phyloP scores from a whole-genome alignment of 192 early-diverging fungal genomes.

The Podila verticillata region DNA sequence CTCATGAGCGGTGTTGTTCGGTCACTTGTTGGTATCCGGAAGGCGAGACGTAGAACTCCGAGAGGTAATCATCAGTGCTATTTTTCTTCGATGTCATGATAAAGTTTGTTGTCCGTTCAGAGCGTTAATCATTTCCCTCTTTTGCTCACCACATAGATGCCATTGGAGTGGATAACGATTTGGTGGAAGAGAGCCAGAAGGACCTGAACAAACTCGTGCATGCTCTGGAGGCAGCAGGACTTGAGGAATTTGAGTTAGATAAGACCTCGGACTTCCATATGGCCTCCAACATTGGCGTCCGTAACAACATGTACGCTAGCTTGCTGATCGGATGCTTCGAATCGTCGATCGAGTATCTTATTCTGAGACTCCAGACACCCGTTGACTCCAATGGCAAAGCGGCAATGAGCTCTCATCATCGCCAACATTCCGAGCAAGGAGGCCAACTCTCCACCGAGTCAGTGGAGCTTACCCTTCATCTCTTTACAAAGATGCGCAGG shows the following conservation, averaged over 20 bases:
- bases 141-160: neutral
- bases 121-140: neutral
- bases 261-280: slow-evolving; percentile 71
- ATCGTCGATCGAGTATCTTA: slow-evolving; percentile 53
- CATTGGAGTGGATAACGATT: slow-evolving; percentile 12
- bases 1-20: slow-evolving; percentile 50
- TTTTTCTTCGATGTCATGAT: neutral
- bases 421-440: neutral
- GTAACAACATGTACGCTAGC: slow-evolving; percentile 62
- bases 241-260: slow-evolving; percentile 76
- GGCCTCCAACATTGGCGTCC: slow-evolving; percentile 56
- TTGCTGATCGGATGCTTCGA: slow-evolving; percentile 70
- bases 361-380: slow-evolving; percentile 13
- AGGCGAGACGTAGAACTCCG: slow-evolving; percentile 10
- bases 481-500: slow-evolving; percentile 58
- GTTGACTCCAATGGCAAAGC: slow-evolving; percentile 14
- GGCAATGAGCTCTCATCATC: neutral
- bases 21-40: slow-evolving; percentile 25
- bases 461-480: slow-evolving; percentile 47
- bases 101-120: neutral
- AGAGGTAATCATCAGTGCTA: slow-evolving; percentile 2
- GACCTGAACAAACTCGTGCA: slow-evolving; percentile 43
- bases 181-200: slow-evolving; percentile 26
- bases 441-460: slow-evolving; percentile 17
- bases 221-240: slow-evolving; percentile 60